Evolutionary conservation across 352 stramenopile species (phyloP).

Genomic region (Phytophthora fragariaefolia): DNA sequence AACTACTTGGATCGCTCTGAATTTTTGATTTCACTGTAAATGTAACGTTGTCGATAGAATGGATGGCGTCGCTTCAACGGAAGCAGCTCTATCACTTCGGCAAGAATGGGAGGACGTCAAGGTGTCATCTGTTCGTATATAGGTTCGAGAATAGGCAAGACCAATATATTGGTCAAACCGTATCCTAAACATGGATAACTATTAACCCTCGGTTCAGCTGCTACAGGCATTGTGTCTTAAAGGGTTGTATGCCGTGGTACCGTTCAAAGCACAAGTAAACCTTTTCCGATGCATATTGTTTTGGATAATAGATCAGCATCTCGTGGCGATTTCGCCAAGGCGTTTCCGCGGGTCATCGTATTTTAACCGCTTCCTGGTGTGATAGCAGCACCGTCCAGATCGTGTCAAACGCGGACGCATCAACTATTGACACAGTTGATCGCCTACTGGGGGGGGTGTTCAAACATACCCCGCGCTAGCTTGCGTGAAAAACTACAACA

Average conservation of each 20-base stretch:
- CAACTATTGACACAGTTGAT: not conserved
- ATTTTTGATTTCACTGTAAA: not conserved
- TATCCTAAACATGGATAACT: not conserved
- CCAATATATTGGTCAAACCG: not conserved
- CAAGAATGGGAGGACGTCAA: too few species aligned
- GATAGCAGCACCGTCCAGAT: conserved; percentile 31
- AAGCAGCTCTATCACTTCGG: too few species aligned
- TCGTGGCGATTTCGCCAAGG: conserved; percentile 20
- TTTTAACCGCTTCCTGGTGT: conserved; percentile 31
- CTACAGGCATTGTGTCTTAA: conserved; percentile 8
- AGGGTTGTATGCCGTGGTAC: conserved; percentile 28
- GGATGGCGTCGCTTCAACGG: not conserved
- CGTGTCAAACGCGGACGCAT: conserved; percentile 32
- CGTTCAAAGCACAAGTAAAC: conserved; percentile 15
- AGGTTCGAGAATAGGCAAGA: too few species aligned
- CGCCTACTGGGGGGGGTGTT: not conserved
- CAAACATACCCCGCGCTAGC: not conserved
- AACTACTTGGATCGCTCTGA: not conserved
- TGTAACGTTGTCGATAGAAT: not conserved
- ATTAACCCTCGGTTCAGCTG: not conserved
- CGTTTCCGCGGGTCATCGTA: conserved; percentile 16
- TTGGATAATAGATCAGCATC: conserved; percentile 6
- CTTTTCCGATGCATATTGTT: conserved; percentile 25
- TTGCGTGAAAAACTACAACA: not conserved
- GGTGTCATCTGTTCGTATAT: too few species aligned